Percentiles rank a stretch among this genome's conserved stretches.
Evolutionary conservation across 805 yeast genomes (phyloP).

Genomic region (Lipomyces spencermartinsiae): DNA sequence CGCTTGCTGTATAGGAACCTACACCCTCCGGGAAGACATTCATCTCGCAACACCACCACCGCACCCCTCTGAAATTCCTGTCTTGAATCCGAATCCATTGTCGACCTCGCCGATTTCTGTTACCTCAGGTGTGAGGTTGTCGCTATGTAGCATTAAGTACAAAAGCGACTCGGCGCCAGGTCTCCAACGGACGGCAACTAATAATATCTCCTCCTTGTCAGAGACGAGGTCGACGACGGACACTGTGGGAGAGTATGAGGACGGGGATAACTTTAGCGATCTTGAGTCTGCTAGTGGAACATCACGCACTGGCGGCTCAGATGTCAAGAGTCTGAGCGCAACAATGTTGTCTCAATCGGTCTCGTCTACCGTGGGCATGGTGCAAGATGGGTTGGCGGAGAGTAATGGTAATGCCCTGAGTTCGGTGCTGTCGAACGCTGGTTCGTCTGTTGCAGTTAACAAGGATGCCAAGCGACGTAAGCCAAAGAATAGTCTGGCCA

Average conservation of each 20-base stretch:
- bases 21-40: constrained; percentile 38
- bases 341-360: constrained; percentile 20
- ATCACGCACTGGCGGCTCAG: constrained; percentile 15
- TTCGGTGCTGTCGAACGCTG: constrained; percentile 27
- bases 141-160: constrained; percentile 32
- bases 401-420: constrained; percentile 19
- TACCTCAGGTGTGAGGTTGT: constrained; percentile 40
- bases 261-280: constrained; percentile 13
- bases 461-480: constrained; percentile 38
- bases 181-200: constrained; percentile 22
- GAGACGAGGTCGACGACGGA: constrained; percentile 12
- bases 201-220: constrained; percentile 5
- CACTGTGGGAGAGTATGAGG: not conserved
- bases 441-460: constrained; percentile 14
- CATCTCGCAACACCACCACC: constrained; percentile 49
- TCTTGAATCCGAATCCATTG: constrained; percentile 47
- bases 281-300: constrained; percentile 11
- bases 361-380: constrained; percentile 29
- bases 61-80: constrained; percentile 48
- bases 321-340: constrained; percentile 7
- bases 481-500: constrained; percentile 48
- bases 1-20: constrained; percentile 26
- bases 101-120: constrained; percentile 43
- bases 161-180: constrained; percentile 24
- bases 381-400: constrained; percentile 9